Evolutionary conservation across 2,329 filamentous ascomycete species (phyloP).

Genomic region (Fusarium papillatum): DNA sequence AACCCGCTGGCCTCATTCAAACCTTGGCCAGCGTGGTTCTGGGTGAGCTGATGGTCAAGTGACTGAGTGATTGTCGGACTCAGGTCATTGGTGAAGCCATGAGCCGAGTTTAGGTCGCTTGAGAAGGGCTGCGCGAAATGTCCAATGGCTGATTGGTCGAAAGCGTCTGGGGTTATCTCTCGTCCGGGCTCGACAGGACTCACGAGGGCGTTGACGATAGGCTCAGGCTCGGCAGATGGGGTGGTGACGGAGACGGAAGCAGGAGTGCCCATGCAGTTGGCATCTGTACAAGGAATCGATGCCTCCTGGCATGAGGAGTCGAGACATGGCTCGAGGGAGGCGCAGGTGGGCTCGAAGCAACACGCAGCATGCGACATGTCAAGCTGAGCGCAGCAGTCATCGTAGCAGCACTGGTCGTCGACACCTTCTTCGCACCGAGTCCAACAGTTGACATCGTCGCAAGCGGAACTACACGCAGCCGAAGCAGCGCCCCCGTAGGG

Average conservation of each 20-base stretch:
- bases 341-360: slow-evolving; percentile 50
- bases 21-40: slow-evolving; percentile 5
- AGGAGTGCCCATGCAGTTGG: slow-evolving; percentile 47
- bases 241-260: slow-evolving; percentile 46
- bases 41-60: slow-evolving; percentile 14
- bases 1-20: slow-evolving; percentile 14
- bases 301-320: slow-evolving; percentile 48
- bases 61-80: not conserved
- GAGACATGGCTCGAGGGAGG: slow-evolving; percentile 53
- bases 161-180: slow-evolving; percentile 20
- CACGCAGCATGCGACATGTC: slow-evolving; percentile 37
- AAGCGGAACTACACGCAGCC: slow-evolving; percentile 51
- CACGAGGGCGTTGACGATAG: slow-evolving; percentile 24
- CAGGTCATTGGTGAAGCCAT: slow-evolving; percentile 3
- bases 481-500: slow-evolving; percentile 49
- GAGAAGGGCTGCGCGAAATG: not conserved
- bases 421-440: slow-evolving; percentile 50
- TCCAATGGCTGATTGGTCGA: slow-evolving; percentile 20
- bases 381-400: slow-evolving; percentile 48
- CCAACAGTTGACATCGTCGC: slow-evolving; percentile 46
- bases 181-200: slow-evolving; percentile 30
- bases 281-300: slow-evolving; percentile 51
- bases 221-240: slow-evolving; percentile 45
- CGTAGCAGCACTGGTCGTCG: slow-evolving; percentile 52
- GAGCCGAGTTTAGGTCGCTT: slow-evolving; percentile 2